A percentile compares a stretch with the other conserved stretches of the same genome.
Evolutionary conservation across 352 stramenopile genomes (phyloP).

Genomic region (Phytophthora citrophthora): DNA sequence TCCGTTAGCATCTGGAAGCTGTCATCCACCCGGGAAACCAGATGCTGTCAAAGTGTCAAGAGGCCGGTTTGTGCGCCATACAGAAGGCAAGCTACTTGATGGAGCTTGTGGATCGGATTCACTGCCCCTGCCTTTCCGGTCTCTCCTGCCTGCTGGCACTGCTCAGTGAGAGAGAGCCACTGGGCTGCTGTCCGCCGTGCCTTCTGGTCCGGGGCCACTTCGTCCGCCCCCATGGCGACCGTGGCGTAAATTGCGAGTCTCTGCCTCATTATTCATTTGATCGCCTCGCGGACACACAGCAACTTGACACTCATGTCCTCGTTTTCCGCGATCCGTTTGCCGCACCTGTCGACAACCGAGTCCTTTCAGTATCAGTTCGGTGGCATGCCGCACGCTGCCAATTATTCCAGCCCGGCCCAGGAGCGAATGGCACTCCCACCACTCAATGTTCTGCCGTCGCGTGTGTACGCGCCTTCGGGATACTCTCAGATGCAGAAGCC

Average conservation of each 20-base stretch:
- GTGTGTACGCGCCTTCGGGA: constrained; percentile 13
- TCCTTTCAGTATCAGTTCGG: constrained; percentile 38
- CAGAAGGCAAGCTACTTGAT: constrained; percentile 18
- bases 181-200: constrained; percentile 24
- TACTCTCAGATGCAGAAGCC: constrained; percentile 25
- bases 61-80: constrained; percentile 25
- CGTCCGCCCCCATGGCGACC: constrained; percentile 16
- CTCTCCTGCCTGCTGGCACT: constrained; percentile 30
- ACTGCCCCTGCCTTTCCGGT: constrained; percentile 36
- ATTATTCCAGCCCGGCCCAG: constrained; percentile 33
- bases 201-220: constrained; percentile 32
- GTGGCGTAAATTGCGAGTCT: constrained; percentile 13
- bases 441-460: constrained; percentile 45
- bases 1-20: constrained; percentile 28
- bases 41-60: constrained; percentile 32
- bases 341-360: constrained; percentile 25
- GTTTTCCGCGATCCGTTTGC: constrained; percentile 32
- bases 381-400: constrained; percentile 23
- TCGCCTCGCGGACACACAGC: constrained; percentile 23
- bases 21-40: constrained; percentile 37
- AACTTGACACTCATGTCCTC: constrained; percentile 25
- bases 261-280: constrained; percentile 44
- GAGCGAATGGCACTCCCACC: constrained; percentile 69
- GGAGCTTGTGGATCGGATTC: constrained; percentile 35
- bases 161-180: constrained; percentile 32